Evolutionary conservation across 768 basidiomycete genomes (phyloP), one percentile per base, ranked within the genome.

Genomic region (Boletellus ananas): DNA sequence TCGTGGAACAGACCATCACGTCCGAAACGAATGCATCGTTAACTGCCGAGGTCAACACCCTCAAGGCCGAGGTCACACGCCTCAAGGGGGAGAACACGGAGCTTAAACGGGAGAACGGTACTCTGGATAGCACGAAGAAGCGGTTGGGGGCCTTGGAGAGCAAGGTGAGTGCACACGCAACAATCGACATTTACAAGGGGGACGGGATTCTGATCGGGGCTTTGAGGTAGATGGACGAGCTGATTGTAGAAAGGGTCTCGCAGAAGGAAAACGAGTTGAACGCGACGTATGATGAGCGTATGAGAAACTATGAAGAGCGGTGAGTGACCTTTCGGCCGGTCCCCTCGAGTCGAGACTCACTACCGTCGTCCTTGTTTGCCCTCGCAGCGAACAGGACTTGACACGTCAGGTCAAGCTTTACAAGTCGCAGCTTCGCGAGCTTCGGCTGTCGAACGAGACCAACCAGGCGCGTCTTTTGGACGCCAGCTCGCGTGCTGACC

Each of bases 211-310:
- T 64, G 12, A 63, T 42, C 1, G 17, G 2, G 3, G 8, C 8
- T 11, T 17, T n/a, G 50, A 12, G n/a, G 40, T 27, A 95, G 93
- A 98, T 98, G 96, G 94, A 97, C 20, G 85, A 87, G 39, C 74
- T 94, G 73, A 90, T 98, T 49, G 79, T 83, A 52, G 95, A 97
- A 58, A 87, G 86, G 62, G 87, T 98, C 31, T 73, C 75, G 3
- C 88, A 90, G 67, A 98, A 97, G 71, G 92, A 97, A 73, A 95
- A 94, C 49, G 96, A 97, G 70, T 75, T 98, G 17, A 90, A 95
- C 57, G 96, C 95, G 14, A 94, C 90, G 6, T 97, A 96, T 57
- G 96, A 99, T 60, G 96, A 99, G 71, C 86, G 86, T 58, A 77
- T 99, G 65, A 78, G 91, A 44, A 99, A 98, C 68, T 97, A 95